Conservation (phyloP, 257 asterid genomes). For the Cruciata laevipes region DNA sequence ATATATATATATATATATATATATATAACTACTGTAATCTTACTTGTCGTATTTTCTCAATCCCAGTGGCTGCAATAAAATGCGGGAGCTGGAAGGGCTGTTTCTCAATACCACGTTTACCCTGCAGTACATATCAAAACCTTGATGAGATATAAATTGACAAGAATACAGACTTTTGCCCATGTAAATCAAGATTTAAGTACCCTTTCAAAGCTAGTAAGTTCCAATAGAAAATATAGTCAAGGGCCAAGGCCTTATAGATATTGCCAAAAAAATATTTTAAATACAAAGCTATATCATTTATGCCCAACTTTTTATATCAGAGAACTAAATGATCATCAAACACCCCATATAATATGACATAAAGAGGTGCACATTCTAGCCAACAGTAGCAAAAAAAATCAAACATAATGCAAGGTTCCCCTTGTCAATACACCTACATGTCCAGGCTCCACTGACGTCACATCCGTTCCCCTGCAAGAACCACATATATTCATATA, state of each 20-base stretch:
- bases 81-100: conserved; percentile 96
- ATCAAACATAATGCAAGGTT: conserved; percentile 49
- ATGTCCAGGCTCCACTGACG: conserved; percentile 86
- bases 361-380: conserved; percentile 33
- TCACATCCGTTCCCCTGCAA: conserved; percentile 98
- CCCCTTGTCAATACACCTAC: conserved; percentile 92
- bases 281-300: neutral
- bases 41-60: conserved; percentile 97
- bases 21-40: conserved; percentile 18
- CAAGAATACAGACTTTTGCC: neutral
- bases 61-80: conserved; percentile 98
- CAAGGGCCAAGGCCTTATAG: conserved; percentile 4
- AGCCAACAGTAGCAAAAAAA: conserved; percentile 47
- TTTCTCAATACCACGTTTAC: conserved; percentile 95
- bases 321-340: neutral
- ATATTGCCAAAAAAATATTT: conserved; percentile 14
- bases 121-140: conserved; percentile 58
- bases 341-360: conserved; percentile 9
- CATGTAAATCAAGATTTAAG: neutral
- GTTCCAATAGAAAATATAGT: conserved; percentile 4
- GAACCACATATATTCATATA: conserved; percentile 83
- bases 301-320: conserved; percentile 3
- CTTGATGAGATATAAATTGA: conserved; percentile 33
- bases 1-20: neutral
- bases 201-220: neutral